Percentiles rank a stretch among this genome's conserved stretches.
Evolutionary conservation across 441 rosid genomes (phyloP).

Genomic region (Gossypium aridum): DNA sequence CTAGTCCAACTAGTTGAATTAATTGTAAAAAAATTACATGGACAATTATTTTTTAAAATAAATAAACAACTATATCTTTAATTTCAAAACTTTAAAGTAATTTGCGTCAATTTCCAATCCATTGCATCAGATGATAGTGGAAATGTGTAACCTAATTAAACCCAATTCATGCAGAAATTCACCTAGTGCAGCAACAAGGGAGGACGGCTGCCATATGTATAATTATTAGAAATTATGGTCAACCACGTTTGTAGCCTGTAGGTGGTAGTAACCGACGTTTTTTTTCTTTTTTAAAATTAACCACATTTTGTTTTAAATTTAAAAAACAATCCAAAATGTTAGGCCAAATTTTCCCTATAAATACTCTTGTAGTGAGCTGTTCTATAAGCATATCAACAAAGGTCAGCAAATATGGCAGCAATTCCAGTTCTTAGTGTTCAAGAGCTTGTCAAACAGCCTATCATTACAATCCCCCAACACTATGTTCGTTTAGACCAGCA

Average conservation of each 20-base stretch:
- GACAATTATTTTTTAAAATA: too few relatives aligned
- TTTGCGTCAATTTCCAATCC: too few relatives aligned
- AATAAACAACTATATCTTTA: too few relatives aligned
- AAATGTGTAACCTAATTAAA: too few relatives aligned
- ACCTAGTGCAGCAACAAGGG: too few relatives aligned
- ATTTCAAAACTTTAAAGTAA: too few relatives aligned
- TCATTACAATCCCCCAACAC: conserved; percentile 4
- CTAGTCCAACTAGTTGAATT: too few relatives aligned
- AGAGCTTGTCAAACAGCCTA: conserved; percentile 22
- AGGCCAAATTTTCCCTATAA: background rate
- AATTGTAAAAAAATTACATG: too few relatives aligned
- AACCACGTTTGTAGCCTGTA: background rate
- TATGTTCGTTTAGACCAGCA: conserved; percentile 1
- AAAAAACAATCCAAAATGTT: too few relatives aligned
- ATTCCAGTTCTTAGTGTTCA: conserved; percentile 21
- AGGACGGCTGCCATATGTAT: too few relatives aligned
- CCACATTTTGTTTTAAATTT: background rate
- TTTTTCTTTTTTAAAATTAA: background rate
- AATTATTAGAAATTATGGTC: background rate
- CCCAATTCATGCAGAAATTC: background rate
- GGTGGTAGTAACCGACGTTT: background rate
- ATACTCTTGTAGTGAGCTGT: background rate
- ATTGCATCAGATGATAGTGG: too few relatives aligned
- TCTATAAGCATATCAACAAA: background rate
- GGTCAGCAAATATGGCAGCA: background rate